Base-by-base conservation (phyloP, 164 flowering plant genomes). In the Chimonanthus praecox region DNA sequence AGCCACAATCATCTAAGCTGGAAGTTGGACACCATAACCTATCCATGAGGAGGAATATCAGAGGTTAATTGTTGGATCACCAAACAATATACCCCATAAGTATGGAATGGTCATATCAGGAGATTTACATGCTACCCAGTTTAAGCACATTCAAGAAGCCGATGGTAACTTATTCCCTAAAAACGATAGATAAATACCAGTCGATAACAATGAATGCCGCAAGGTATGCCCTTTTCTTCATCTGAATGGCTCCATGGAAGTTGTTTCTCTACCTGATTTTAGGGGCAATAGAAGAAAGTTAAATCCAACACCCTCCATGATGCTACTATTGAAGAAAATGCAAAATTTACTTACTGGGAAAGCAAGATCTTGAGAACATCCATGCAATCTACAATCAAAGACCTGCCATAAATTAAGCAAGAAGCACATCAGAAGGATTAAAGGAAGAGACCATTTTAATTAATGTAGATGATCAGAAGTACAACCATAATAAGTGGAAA, bases 341-440 rank as follows among this genome's bases (percentile, higher is more conserved):
- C 7, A 65, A 44, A 45, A 43, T 51, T 18, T 43, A 78, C 98
- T 86, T 88, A 96, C 99, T 72, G 97, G 97, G 79, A 87, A 90
- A 64, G 92, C 84, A 75, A 96, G 94, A 84, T 96, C 99, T 82
- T 94, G 97, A 9, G 99, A 96, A 76, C 99, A 94, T 70, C 99
- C 99, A 87, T 96, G 99, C 72, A 96, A 81, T 85, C 89, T 87
- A 83, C 99, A 96, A 78, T 96, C 99, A 83, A 96, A 96, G 4
- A 94, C 98, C 99, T 96, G 87, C 67, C 70, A 70, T 54, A 62
- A 33, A 67, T 4, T 58, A 78, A 58, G n/a, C 61, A 69, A 7
- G 47, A 71, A 63, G 20, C 72, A 72, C n/a, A 43, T 68, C 20
- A 73, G 58, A 64, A 20, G 50, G 58, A 61, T 6, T 58, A 65